Evolutionary conservation across 1,284 basidiomycete species (phyloP), one percentile per base, ranked within the genome.

Genomic region (Waitea zeae): DNA sequence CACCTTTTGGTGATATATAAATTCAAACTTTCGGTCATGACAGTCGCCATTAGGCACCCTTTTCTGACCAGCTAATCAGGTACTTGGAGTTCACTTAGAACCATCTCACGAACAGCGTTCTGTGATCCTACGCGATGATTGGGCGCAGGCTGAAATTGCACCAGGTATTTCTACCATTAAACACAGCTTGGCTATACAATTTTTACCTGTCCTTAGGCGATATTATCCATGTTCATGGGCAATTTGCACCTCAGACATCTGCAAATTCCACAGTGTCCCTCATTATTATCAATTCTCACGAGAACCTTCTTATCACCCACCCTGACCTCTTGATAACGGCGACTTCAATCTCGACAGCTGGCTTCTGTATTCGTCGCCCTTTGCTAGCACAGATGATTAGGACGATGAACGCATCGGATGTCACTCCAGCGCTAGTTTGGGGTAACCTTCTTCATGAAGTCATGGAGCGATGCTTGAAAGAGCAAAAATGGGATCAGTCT

Each of bases 361-460:
- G 81, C 3, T 70, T 78, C 40, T 96, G 92, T 49, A 57, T 70
- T 5, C 73, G 92, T 12, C 82, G 79, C 48, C 83, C 90, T 1
- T 59, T 95, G 12, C 57, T 96, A 1, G 69, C 78, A 7, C 53
- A 56, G 12, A 54, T 67, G 42, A 61, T 72, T 34, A 75, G 61
- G 40, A 78, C 61, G n/a, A n/a, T n/a, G n/a, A n/a, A n/a, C 22
- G 69, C 58, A 38, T 70, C 53, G 20, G 73, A 67, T 44, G 58
- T 53, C 28, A 69, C 74, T 0, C 76, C 76, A 1, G 61, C 73
- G 1, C 58, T 93, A 14, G 61, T 92, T 0, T 93, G 87, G 71
- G 90, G 92, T 15, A 92, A 78, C 43, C 74, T 95, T 49, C 62
- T 93, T 3, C 90, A 96, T 46, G 77, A 86, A 41, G 74, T 93